phyloP scores from a whole-genome alignment of 805 yeast genomes.

The Huiozyma sinensis region DNA sequence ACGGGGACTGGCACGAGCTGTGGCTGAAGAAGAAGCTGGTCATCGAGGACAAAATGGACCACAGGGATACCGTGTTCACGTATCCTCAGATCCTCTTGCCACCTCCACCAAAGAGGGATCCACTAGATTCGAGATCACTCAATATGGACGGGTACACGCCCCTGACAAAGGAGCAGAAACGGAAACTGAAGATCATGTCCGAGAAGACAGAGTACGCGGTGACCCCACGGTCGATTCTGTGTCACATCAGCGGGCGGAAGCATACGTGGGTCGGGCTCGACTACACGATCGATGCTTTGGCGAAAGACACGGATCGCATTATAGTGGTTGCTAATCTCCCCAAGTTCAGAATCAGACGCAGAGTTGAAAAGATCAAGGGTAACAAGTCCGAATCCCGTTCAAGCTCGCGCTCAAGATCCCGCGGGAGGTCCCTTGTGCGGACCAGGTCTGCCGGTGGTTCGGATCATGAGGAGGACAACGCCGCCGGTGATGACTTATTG shows the following conservation, averaged over 20 bases:
- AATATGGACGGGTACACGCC: conserved; percentile 16
- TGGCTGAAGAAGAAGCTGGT: conserved; percentile 14
- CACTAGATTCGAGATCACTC: conserved; percentile 3
- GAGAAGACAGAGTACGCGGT: conserved; percentile 18
- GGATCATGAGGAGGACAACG: background rate
- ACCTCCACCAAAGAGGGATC: background rate
- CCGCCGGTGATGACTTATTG: background rate
- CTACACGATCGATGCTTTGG: conserved; percentile 45
- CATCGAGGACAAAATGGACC: conserved; percentile 12
- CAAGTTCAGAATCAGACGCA: conserved; percentile 3
- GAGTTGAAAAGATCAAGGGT: background rate
- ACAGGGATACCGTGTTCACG: conserved; percentile 12
- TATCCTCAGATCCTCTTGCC: conserved; percentile 16
- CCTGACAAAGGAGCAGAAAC: conserved; percentile 16
- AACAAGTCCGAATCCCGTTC: background rate
- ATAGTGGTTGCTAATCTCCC: conserved; percentile 43
- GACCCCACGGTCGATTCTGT: conserved; percentile 40
- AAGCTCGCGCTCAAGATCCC: conserved; percentile 7
- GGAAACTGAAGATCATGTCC: conserved; percentile 13
- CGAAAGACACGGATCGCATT: conserved; percentile 57
- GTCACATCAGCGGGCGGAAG: conserved; percentile 56
- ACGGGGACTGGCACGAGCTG: conserved; percentile 12
- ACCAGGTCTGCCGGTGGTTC: background rate
- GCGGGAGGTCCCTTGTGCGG: conserved; percentile 1
- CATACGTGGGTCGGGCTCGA: conserved; percentile 82